These are phyloP conservation scores for Exsudoporus floridanus DNA, from an alignment of 1,284 basidiomycete genomes.

Conservation along the genomic window DNA sequence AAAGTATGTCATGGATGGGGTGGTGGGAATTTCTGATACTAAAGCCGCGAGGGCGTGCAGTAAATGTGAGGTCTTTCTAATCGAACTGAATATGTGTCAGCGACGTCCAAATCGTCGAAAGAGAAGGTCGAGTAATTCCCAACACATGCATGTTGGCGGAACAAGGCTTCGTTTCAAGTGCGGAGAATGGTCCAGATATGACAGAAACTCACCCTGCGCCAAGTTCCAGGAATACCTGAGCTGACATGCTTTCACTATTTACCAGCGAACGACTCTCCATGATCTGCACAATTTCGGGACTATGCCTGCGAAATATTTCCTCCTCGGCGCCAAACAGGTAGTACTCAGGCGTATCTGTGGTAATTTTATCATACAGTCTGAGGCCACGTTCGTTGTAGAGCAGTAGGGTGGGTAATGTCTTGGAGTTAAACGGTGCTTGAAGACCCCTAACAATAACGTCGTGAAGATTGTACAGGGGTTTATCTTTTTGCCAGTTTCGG, in stretches of 20 bases:
- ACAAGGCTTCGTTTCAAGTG: neutral
- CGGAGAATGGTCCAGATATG: neutral
- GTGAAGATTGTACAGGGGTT: slow-evolving; percentile 36
- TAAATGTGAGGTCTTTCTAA: slow-evolving; percentile 90
- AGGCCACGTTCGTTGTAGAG: slow-evolving; percentile 87
- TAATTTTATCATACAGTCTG: slow-evolving; percentile 81
- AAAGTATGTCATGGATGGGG: slow-evolving; percentile 78
- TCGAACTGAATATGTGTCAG: slow-evolving; percentile 52
- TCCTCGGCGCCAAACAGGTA: slow-evolving; percentile 85
- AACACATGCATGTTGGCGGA: neutral
- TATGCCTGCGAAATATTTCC: slow-evolving; percentile 60
- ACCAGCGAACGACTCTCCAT: slow-evolving; percentile 59
- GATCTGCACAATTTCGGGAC: slow-evolving; percentile 64
- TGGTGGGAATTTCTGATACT: slow-evolving; percentile 36
- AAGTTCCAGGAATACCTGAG: slow-evolving; percentile 74
- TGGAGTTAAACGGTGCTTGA: slow-evolving; percentile 50
- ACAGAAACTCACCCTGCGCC: slow-evolving; percentile 74
- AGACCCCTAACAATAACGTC: slow-evolving; percentile 58
- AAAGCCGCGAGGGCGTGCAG: slow-evolving; percentile 70
- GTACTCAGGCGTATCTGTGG: slow-evolving; percentile 80
- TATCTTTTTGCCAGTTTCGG: slow-evolving; percentile 14
- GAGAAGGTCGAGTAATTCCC: neutral
- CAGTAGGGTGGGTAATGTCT: slow-evolving; percentile 80
- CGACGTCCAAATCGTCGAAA: neutral
- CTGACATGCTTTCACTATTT: slow-evolving; percentile 42